These are phyloP conservation scores for Westerdykella ornata DNA, from an alignment of 2,329 filamentous ascomycete genomes.

Conservation along the genomic window DNA sequence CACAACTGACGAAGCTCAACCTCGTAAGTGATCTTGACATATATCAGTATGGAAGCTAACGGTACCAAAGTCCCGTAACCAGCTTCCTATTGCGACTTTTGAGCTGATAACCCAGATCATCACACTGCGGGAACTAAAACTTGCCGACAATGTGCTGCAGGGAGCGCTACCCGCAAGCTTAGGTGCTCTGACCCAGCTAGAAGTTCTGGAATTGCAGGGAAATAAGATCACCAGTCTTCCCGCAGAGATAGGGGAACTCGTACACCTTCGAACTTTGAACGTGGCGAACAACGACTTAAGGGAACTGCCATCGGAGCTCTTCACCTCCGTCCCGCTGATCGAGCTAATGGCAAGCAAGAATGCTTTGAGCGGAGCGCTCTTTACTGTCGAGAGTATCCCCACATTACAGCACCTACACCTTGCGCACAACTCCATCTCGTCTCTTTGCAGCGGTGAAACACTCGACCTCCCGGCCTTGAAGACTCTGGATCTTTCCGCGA, in stretches of 20 bases:
- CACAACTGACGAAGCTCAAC: slow-evolving; percentile 72
- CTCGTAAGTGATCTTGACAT: slow-evolving; percentile 51
- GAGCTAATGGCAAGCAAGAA: slow-evolving; percentile 75
- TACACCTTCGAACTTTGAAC: slow-evolving; percentile 67
- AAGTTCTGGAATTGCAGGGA: slow-evolving; percentile 71
- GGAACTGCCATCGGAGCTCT: slow-evolving; percentile 60
- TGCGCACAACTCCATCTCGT: slow-evolving; percentile 64
- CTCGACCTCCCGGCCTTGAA: slow-evolving; percentile 66
- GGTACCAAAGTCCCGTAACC: slow-evolving; percentile 64
- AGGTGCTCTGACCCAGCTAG: slow-evolving; percentile 59
- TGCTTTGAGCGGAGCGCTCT: slow-evolving; percentile 62
- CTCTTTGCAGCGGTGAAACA: slow-evolving; percentile 42
- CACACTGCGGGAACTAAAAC: slow-evolving; percentile 68
- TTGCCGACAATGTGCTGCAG: slow-evolving; percentile 47
- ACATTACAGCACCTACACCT: slow-evolving; percentile 71
- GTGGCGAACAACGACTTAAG: slow-evolving; percentile 72
- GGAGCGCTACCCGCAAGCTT: slow-evolving; percentile 55
- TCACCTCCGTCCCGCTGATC: slow-evolving; percentile 62
- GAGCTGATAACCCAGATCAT: slow-evolving; percentile 67
- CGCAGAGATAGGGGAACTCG: slow-evolving; percentile 58
- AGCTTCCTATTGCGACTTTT: slow-evolving; percentile 64
- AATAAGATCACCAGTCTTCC: slow-evolving; percentile 73
- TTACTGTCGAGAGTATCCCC: slow-evolving; percentile 55
- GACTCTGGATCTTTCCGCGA: slow-evolving; percentile 70
- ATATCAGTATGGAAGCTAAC: slow-evolving; percentile 1